These are phyloP conservation scores for Chlamydomonas reinhardtii DNA, from an alignment of 163 green algal genomes.

Conservation along the genomic window DNA sequence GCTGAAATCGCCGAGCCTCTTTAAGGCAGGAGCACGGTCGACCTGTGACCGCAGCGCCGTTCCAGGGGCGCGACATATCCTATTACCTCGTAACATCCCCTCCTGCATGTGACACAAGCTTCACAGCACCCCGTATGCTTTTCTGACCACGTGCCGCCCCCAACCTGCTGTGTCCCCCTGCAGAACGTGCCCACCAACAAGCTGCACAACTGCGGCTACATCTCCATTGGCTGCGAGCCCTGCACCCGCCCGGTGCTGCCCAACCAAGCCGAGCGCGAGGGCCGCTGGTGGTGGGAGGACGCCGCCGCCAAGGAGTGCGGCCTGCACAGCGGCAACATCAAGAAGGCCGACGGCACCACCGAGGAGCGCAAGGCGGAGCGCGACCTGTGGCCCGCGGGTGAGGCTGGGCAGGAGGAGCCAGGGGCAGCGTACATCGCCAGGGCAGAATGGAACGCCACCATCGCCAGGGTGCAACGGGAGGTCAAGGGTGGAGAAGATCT, in stretches of 20 bases:
- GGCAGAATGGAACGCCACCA: too few relatives aligned
- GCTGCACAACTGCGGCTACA: conserved; percentile 92
- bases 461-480: too few relatives aligned
- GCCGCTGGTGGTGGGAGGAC: conserved; percentile 99
- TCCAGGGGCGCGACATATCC: not conserved
- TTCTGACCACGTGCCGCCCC: too few relatives aligned
- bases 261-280: conserved; percentile 97
- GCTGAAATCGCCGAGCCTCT: not conserved
- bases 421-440: too few relatives aligned
- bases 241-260: conserved; percentile 97
- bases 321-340: conserved; percentile 95
- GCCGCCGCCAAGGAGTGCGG: conserved; percentile 89
- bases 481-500: too few relatives aligned
- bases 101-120: too few relatives aligned
- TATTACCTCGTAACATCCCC: too few relatives aligned
- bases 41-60: not conserved
- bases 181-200: conserved; percentile 90
- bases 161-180: not conserved
- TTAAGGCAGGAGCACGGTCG: conserved; percentile 5
- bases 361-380: conserved; percentile 58
- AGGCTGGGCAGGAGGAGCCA: not conserved
- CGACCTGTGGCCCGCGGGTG: conserved; percentile 79
- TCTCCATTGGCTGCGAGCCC: conserved; percentile 98
- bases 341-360: conserved; percentile 66
- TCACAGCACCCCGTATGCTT: too few relatives aligned